Percentiles rank a stretch among this genome's conserved stretches.
Conservation (phyloP, 1,284 basidiomycete genomes). For the Schizopora paradoxa region DNA sequence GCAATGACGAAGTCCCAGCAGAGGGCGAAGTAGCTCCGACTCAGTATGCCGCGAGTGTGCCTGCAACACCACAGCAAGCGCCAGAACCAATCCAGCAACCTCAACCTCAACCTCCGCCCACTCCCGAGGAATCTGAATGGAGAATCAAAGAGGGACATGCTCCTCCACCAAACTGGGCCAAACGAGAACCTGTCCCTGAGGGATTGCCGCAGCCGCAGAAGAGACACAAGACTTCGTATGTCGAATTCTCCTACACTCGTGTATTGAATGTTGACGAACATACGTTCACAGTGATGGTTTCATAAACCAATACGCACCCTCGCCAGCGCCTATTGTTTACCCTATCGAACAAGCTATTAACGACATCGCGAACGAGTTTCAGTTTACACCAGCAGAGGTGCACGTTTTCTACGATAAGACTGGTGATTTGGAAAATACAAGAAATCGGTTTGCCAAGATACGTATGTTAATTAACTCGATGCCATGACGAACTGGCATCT, state of each 20-base stretch:
- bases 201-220: too few relatives aligned
- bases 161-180: constrained; percentile 63
- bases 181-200: not conserved
- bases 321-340: not conserved
- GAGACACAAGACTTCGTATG: too few relatives aligned
- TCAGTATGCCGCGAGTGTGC: constrained; percentile 33
- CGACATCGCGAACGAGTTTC: constrained; percentile 12
- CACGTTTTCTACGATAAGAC: constrained; percentile 8
- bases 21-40: not conserved
- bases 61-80: constrained; percentile 51
- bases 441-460: constrained; percentile 12
- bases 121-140: constrained; percentile 49
- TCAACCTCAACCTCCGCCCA: too few relatives aligned
- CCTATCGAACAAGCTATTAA: constrained; percentile 7
- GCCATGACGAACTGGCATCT: constrained; percentile 7
- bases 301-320: not conserved
- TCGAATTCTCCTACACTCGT: not conserved
- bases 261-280: not conserved
- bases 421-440: constrained; percentile 10
- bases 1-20: not conserved
- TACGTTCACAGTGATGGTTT: too few relatives aligned
- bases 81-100: not conserved
- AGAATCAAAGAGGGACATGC: constrained; percentile 53
- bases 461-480: constrained; percentile 11
- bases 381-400: constrained; percentile 10